Base-by-base conservation (phyloP, 1,284 basidiomycete genomes). In the Moesziomyces globuligerus region DNA sequence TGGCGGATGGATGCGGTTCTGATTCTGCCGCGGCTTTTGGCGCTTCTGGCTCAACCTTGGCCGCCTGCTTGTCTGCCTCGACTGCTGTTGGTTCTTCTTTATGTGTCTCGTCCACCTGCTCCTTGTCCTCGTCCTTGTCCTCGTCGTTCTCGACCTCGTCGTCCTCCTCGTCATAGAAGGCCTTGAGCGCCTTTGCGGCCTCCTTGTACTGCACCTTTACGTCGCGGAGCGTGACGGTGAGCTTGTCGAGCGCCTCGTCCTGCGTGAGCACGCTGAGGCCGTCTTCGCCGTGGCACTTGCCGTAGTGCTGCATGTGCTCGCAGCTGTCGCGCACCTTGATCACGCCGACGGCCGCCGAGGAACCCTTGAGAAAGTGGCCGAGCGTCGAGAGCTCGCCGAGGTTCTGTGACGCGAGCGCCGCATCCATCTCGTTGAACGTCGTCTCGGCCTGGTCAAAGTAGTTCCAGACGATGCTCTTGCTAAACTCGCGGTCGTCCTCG, bases 281-380 rank as follows among this genome's bases (percentile, higher is more conserved):
- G 46, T 80, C 77, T 18, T 73, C 74, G 29, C 86, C 85, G 20
- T 84, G 82, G 39, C 75, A 66, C 57, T 85, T 86, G 48, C 93
- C 93, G 78, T 90, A 80, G 83, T 94, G 89, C 83, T 95, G 93
- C 81, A 95, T 94, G 83, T 88, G 87, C 83, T 93, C 92, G 84
- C 93, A 95, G 42, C 89, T 89, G 25, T 85, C 86, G 80, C 92
- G 89, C 53, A 97, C 92, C 75, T 88, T 88, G 69, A 86, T 85
- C 38, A 94, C 88, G 34, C 93, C 93, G 40, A 96, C 87, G 1
- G 94, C 92, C 15, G 93, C 93, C 28, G 92, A 94, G 2, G 93
- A 94, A 46, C 93, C 94, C 83, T 96, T 97, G 80, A 97, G 88
- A 83, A 92, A 97, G 83, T 97, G 94, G 0, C 93, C 94, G 11